Conservation (phyloP, 257 asterid genomes). For the Nicotiana tabacum region DNA sequence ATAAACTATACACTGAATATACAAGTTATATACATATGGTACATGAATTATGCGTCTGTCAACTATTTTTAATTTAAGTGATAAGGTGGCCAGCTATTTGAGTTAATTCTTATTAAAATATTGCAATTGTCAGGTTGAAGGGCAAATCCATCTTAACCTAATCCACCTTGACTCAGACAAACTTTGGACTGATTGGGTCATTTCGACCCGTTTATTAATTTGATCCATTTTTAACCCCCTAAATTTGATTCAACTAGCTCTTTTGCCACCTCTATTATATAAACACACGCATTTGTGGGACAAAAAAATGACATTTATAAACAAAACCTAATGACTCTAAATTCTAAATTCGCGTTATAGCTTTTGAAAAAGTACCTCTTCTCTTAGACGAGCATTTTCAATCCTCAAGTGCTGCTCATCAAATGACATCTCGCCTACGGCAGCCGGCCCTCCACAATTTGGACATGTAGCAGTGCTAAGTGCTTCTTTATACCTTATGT, state of each 20-base stretch:
- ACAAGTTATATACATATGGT: too few species aligned
- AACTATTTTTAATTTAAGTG: too few species aligned
- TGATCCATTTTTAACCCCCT: background rate
- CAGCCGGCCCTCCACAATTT: constrained; percentile 73
- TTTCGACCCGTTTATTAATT: background rate
- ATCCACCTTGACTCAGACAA: background rate
- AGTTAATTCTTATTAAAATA: background rate
- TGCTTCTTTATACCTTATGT: constrained; percentile 65
- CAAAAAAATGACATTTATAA: too few species aligned
- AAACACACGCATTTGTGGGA: too few species aligned
- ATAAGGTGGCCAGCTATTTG: too few species aligned
- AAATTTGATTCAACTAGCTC: background rate
- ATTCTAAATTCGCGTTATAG: background rate
- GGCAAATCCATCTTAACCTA: background rate
- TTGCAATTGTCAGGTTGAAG: background rate
- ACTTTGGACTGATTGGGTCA: background rate
- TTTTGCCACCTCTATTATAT: background rate
- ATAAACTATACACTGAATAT: too few species aligned
- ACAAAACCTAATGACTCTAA: background rate
- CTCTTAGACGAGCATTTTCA: constrained; percentile 67
- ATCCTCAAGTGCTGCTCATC: constrained; percentile 72
- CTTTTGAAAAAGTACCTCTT: constrained; percentile 41
- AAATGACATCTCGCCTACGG: constrained; percentile 72
- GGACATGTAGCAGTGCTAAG: constrained; percentile 68
- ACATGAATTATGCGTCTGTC: too few species aligned